Base-by-base conservation (phyloP, 2,329 filamentous ascomycete species). In the Clonostachys solani region DNA sequence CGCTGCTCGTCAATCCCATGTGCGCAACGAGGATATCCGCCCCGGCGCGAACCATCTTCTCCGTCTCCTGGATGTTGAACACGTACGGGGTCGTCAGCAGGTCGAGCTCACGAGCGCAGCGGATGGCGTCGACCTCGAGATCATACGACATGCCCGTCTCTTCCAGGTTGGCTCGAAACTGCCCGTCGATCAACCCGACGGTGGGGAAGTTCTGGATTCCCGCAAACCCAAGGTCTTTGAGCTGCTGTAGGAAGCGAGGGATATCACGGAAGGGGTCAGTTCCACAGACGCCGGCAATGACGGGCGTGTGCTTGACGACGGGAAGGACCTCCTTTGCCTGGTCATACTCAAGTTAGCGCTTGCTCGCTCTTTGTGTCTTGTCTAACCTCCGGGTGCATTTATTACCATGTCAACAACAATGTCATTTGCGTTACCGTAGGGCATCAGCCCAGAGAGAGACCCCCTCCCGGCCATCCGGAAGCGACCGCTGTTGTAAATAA, bases 181-280 rank as follows among this genome's bases (percentile, higher is more conserved):
- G 72, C 2, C 83, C 84, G 60, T 89, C 85, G 35, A 88, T 83
- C 18, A 89, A 66, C 0, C 85, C 85, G 2, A 88, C 84, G 0
- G 85, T 88, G 1, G 85, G 85, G 59, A 89, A 89, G 56, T 89
- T 89, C 61, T 89, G 85, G 13, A 88, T 74, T 2, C 86, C 86
- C 2, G 78, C 77, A 52, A 89, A 87, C 0, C 85, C 85, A 15
- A 86, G 62, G 2, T 74, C 73, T 47, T 77, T 75, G 35, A 89
- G 67, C 57, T 87, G 74, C 16, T 61, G 58, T 15, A 88, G 69
- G 56, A 89, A 87, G 6, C 63, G 57, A 3, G 73, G 65, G 60
- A 87, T 86, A 48, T 76, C 70, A 33, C 81, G 74, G 64, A 87
- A 87, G 0, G 84, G 86, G 50, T 89, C 85, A 0, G 83, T 86